A percentile compares a stretch with the other conserved stretches of the same genome.
Conservation (phyloP, 2,329 filamentous ascomycete species). For the Graphilbum sp. region DNA sequence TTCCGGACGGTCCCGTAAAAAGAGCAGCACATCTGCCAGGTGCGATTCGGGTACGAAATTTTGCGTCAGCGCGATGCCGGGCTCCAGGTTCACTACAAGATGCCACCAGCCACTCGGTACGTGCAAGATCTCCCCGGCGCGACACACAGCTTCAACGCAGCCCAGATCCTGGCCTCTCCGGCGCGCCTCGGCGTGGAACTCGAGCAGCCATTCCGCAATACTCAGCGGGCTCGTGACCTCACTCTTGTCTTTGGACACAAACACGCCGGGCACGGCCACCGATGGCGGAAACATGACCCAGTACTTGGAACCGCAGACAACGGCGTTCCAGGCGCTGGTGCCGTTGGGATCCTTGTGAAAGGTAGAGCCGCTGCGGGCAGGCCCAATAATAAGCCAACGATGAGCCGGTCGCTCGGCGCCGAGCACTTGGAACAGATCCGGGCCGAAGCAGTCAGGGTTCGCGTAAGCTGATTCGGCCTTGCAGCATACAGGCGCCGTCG, state of each 20-base stretch:
- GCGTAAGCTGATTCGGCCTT: slow-evolving; percentile 46
- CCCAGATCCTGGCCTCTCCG: slow-evolving; percentile 36
- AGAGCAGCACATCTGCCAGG: slow-evolving; percentile 58
- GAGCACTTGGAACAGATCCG: slow-evolving; percentile 70
- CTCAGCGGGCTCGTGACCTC: slow-evolving; percentile 89
- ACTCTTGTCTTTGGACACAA: slow-evolving; percentile 73
- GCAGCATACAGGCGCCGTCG: too few relatives aligned
- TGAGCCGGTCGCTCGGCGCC: slow-evolving; percentile 67
- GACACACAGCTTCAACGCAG: slow-evolving; percentile 74
- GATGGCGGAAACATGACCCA: slow-evolving; percentile 95
- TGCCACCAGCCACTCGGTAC: slow-evolving; percentile 97
- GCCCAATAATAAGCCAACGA: slow-evolving; percentile 85
- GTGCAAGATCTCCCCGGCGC: slow-evolving; percentile 71
- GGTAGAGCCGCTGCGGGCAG: slow-evolving; percentile 73
- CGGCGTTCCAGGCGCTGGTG: slow-evolving; percentile 83
- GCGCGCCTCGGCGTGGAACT: slow-evolving; percentile 74
- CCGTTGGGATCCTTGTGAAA: slow-evolving; percentile 76
- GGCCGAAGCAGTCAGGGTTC: slow-evolving; percentile 69
- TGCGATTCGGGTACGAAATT: slow-evolving; percentile 79
- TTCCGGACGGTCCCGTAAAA: slow-evolving; percentile 65
- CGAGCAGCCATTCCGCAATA: slow-evolving; percentile 91
- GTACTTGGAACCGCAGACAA: slow-evolving; percentile 80
- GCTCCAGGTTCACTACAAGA: slow-evolving; percentile 76
- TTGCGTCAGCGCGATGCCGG: slow-evolving; percentile 78
- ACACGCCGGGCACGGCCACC: slow-evolving; percentile 70